Evolutionary conservation across 805 yeast genomes (phyloP).

Genomic region (Starmerella bombicola): DNA sequence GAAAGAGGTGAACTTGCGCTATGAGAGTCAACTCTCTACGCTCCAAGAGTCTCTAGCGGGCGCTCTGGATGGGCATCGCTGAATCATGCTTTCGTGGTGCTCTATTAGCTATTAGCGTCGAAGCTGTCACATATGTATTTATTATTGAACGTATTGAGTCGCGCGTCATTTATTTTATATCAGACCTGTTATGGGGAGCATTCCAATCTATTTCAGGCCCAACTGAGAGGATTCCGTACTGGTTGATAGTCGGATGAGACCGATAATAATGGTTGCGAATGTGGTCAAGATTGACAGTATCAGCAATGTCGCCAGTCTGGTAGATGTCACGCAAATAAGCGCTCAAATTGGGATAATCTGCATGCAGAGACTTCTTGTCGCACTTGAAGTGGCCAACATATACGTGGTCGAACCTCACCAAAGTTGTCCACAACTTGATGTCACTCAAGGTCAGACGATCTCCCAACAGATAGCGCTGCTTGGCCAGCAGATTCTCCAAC

Average conservation of each 20-base stretch:
- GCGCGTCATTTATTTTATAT: not conserved
- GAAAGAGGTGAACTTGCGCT: slow-evolving; percentile 17
- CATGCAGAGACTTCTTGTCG: slow-evolving; percentile 67
- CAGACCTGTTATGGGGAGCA: slow-evolving; percentile 16
- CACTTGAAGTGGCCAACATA: slow-evolving; percentile 94
- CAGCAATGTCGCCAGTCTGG: slow-evolving; percentile 51
- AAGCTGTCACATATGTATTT: not conserved
- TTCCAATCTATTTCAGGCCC: slow-evolving; percentile 49
- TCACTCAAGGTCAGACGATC: slow-evolving; percentile 78
- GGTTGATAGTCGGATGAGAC: slow-evolving; percentile 71
- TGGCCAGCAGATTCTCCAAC: slow-evolving; percentile 24
- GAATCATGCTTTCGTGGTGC: too few relatives aligned
- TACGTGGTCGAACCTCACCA: slow-evolving; percentile 82
- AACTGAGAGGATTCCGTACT: slow-evolving; percentile 67
- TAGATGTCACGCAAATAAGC: slow-evolving; percentile 73
- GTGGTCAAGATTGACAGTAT: slow-evolving; percentile 77
- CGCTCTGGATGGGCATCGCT: slow-evolving; percentile 10
- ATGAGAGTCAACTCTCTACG: slow-evolving; percentile 21
- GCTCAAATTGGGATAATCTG: slow-evolving; percentile 64
- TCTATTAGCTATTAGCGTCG: not conserved
- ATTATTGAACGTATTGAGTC: not conserved
- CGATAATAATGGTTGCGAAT: slow-evolving; percentile 85
- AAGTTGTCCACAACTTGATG: slow-evolving; percentile 72
- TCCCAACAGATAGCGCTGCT: slow-evolving; percentile 43
- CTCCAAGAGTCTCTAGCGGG: slow-evolving; percentile 23